Evolutionary conservation across 2,329 filamentous ascomycete species (phyloP), one percentile per base, ranked within the genome.

Genomic region (Pyrenochaeta sp.): DNA sequence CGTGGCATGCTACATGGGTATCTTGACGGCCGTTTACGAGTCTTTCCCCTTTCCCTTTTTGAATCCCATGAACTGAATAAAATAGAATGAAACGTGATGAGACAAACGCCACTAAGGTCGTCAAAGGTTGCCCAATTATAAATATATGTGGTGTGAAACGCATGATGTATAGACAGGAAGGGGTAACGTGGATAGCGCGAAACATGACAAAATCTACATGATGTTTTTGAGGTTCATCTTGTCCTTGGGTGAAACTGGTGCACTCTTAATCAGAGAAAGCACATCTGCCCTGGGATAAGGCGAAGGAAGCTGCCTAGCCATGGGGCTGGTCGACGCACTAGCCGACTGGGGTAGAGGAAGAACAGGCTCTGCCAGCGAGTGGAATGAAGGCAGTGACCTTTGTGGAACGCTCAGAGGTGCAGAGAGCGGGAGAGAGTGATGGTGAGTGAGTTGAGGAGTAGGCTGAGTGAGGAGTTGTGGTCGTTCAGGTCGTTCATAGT

Each of bases 171-270:
- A 44, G 43, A 52, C 48, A 62, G 49, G 48, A 61, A 51, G 34
- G 57, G 57, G 46, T 54, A 58, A 53, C 47, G 43, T 48, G 40
- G 20, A 42, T 48, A 53, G 36, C 41, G 46, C 56, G 48, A 58
- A 61, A 61, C 55, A 49, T 55, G 44, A 46, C 39, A 23, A 38
- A 52, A 54, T 55, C 57, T 61, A 68, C 54, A 68, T 57, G 52
- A 71, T 65, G 55, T 58, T 59, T 44, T 58, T 58, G 21, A 71
- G 57, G 45, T 61, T 65, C 66, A 71, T 69, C 53, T 55, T 62
- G 41, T 59, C 56, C 26, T 55, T 60, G 10, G 68, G 68, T 42
- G 67, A 68, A 40, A 64, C 58, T 30, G 68, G 68, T 36, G 63
- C 65, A 40, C 65, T 67, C 35, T 51, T 58, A 22, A 58, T 60